Percentiles rank a stretch among this genome's conserved stretches.
Conservation (phyloP, 1,284 basidiomycete genomes). For the Inonotus hispidus region DNA sequence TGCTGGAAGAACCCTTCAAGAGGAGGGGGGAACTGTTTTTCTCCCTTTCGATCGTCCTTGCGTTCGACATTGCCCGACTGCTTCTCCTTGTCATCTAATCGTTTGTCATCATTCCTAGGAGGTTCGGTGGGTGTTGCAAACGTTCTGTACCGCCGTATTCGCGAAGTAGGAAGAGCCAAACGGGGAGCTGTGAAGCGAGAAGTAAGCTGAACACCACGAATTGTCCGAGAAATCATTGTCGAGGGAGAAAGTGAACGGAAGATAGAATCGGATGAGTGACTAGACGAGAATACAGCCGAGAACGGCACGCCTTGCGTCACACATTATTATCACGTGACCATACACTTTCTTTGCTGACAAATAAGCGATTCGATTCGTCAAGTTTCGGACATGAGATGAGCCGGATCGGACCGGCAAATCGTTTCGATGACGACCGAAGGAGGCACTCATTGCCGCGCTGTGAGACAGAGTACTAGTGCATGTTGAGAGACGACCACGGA, state of each 20-base stretch:
- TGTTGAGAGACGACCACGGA: background rate
- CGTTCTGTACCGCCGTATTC: conserved; percentile 29
- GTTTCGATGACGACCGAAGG: background rate
- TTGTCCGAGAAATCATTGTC: conserved; percentile 39
- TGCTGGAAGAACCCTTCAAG: conserved; percentile 77
- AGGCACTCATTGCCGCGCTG: background rate
- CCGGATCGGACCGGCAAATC: background rate
- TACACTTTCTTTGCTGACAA: background rate
- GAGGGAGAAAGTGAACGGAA: conserved; percentile 15
- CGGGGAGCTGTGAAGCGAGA: conserved; percentile 24
- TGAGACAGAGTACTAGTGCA: background rate
- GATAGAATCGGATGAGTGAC: background rate
- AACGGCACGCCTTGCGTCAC: conserved; percentile 1
- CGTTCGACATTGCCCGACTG: conserved; percentile 31
- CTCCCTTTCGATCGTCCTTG: conserved; percentile 28
- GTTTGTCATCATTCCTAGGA: conserved; percentile 26
- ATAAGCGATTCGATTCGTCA: background rate
- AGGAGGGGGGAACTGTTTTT: conserved; percentile 18
- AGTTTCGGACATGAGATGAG: background rate
- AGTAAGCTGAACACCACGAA: conserved; percentile 35
- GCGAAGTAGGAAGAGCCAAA: conserved; percentile 30
- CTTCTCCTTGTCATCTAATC: conserved; percentile 32
- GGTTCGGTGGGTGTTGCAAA: conserved; percentile 40
- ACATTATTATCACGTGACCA: background rate
- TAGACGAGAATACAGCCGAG: background rate